phyloP scores from a whole-genome alignment of 352 stramenopile genomes.

The Hyaloperonospora arabidopsidis region DNA sequence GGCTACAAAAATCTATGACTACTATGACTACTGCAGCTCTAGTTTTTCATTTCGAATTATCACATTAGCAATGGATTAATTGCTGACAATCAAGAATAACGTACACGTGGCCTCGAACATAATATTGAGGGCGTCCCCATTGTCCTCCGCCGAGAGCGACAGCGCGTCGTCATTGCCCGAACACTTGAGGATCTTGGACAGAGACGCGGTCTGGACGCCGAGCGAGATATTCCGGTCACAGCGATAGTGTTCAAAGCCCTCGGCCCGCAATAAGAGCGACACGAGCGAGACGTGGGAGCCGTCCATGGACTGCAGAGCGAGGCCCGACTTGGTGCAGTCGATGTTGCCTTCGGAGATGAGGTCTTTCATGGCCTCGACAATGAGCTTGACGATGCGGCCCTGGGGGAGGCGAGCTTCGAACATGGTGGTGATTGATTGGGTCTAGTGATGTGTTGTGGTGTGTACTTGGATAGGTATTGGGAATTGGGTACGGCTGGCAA shows the following conservation, averaged over 20 bases:
- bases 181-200: slow-evolving; percentile 99
- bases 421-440: slow-evolving; percentile 57
- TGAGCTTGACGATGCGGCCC: slow-evolving; percentile 97
- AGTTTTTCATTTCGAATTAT: too few relatives aligned
- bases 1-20: too few relatives aligned
- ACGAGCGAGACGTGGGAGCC: slow-evolving; percentile 98
- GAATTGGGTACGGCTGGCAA: too few relatives aligned
- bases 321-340: slow-evolving; percentile 90
- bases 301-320: slow-evolving; percentile 98
- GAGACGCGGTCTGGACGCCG: slow-evolving; percentile 94
- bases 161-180: slow-evolving; percentile 96
- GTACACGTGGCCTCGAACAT: slow-evolving; percentile 96
- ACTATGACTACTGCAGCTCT: too few relatives aligned
- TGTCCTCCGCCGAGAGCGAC: slow-evolving; percentile 97
- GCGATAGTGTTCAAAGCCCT: slow-evolving; percentile 97
- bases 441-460: too few relatives aligned
- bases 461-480: too few relatives aligned
- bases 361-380: slow-evolving; percentile 99
- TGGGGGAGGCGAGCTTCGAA: slow-evolving; percentile 97
- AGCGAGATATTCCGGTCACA: slow-evolving; percentile 97
- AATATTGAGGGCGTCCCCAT: slow-evolving; percentile 92
- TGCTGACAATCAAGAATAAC: too few relatives aligned
- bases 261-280: slow-evolving; percentile 87
- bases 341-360: slow-evolving; percentile 98
- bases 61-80: too few relatives aligned